These are phyloP conservation scores for Phanerochaete sordida DNA, from an alignment of 768 basidiomycete genomes.

Conservation along the genomic window DNA sequence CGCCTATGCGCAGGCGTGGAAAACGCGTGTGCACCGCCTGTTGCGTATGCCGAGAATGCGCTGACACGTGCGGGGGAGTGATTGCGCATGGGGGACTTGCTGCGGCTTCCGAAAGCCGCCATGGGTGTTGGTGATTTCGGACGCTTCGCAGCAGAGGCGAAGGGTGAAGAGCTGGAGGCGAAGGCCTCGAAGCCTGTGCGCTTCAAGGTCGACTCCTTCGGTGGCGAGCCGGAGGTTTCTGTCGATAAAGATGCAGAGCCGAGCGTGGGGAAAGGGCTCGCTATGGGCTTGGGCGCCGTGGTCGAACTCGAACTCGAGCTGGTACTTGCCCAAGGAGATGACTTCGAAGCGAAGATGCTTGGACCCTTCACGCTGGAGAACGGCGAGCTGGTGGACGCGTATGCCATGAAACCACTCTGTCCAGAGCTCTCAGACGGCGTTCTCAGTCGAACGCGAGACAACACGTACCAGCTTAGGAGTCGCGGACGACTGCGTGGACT, in stretches of 20 bases:
- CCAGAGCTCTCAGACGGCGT: background rate
- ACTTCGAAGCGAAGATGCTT: slow-evolving; percentile 40
- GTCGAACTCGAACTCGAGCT: slow-evolving; percentile 7
- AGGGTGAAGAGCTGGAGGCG: slow-evolving; percentile 48
- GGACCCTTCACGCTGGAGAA: slow-evolving; percentile 73
- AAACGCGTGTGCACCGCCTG: slow-evolving; percentile 46
- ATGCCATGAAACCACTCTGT: slow-evolving; percentile 79
- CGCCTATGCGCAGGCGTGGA: slow-evolving; percentile 48
- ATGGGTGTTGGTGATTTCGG: slow-evolving; percentile 51
- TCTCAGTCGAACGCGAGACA: slow-evolving; percentile 10
- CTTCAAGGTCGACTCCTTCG: slow-evolving; percentile 38
- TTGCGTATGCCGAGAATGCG: slow-evolving; percentile 62
- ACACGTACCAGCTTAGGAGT: slow-evolving; percentile 46
- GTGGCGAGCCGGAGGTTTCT: slow-evolving; percentile 16
- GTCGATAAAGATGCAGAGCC: slow-evolving; percentile 12
- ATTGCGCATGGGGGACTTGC: slow-evolving; percentile 50
- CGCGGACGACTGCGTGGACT: slow-evolving; percentile 29
- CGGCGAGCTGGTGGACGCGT: slow-evolving; percentile 70
- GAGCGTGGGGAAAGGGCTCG: slow-evolving; percentile 9
- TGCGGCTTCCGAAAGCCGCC: slow-evolving; percentile 26
- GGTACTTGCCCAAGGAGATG: slow-evolving; percentile 20
- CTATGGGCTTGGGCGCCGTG: background rate
- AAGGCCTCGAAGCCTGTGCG: slow-evolving; percentile 58
- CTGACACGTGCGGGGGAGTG: slow-evolving; percentile 39
- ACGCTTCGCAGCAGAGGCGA: slow-evolving; percentile 38